Base-by-base conservation (phyloP, 2,329 filamentous ascomycete genomes). In the Colletotrichum kahawae region DNA sequence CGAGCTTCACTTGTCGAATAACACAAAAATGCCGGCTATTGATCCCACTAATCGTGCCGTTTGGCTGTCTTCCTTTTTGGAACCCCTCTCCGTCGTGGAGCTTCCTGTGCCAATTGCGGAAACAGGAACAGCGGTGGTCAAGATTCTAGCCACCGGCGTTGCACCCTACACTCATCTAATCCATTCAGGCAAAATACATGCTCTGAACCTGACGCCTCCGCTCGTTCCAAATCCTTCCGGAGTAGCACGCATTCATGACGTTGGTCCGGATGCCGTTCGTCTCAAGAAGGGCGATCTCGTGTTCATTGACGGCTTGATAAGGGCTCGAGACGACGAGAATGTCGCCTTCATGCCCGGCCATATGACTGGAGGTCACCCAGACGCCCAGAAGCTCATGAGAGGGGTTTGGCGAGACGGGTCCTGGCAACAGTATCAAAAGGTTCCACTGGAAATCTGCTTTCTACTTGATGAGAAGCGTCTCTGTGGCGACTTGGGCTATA, bases 401-500 rank as follows among this genome's bases (percentile, higher is more conserved):
- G 78, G 79, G 1, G 38, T 48, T 2, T 86, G 83, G 82, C 78
- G 80, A 4, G 77, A 85, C 67, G 82, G 83, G 5, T 77, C 74
- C 48, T 84, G 79, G 77, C 79, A 80, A 4, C 79, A 81, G 18
- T 79, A 82, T 31, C 79, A 79, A 12, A 78, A 78, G 9, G 76
- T 84, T 5, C 82, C 83, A 0, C 71, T 84, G 9, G 84, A 86
- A 77, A 85, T 82, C 66, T 78, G 78, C 57, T 75, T 80, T 16
- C 67, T 78, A 0, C 77, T 87, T 2, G 72, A 86, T 43, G 83
- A 86, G 74, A 67, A 79, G n/a, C 54, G 69, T 4, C 78, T 85
- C 3, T 14, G 78, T 0, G 69, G 77, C 1, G 71, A 78, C 16
- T 76, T 84, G 7, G 87, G 87, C 1, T 90, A 90, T 78, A 78